Percentiles rank a stretch among this genome's conserved stretches.
Conservation (phyloP, 2,329 filamentous ascomycete genomes). For the Colletotrichum sojae region DNA sequence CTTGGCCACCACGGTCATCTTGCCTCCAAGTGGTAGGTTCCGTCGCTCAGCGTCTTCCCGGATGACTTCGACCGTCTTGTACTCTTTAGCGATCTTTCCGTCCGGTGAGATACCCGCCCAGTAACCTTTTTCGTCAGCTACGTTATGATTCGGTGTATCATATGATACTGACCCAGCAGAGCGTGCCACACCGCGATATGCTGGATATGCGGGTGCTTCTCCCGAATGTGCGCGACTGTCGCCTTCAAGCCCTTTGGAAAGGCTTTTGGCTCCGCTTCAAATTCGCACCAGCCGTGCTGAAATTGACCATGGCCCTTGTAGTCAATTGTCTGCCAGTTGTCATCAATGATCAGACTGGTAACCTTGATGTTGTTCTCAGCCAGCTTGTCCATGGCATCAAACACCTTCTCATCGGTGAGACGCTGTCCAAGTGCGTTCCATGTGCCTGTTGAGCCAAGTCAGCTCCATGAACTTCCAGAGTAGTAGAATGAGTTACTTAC, state of each 20-base stretch:
- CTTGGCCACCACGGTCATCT: constrained; percentile 80
- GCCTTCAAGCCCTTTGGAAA: constrained; percentile 87
- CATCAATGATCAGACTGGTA: constrained; percentile 92
- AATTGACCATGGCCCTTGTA: constrained; percentile 65
- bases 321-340: constrained; percentile 92
- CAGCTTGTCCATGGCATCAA: constrained; percentile 80
- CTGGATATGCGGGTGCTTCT: constrained; percentile 78
- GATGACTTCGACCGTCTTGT: constrained; percentile 78
- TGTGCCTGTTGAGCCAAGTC: constrained; percentile 67
- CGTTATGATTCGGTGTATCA: constrained; percentile 32
- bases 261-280: constrained; percentile 84
- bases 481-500: constrained; percentile 58
- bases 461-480: neutral
- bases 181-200: constrained; percentile 97
- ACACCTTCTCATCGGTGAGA: constrained; percentile 84
- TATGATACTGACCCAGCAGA: constrained; percentile 62
- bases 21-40: constrained; percentile 69
- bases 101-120: constrained; percentile 89
- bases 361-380: constrained; percentile 81
- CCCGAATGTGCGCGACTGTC: constrained; percentile 77
- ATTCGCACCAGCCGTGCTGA: constrained; percentile 80
- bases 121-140: constrained; percentile 68
- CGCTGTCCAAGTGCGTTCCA: constrained; percentile 94
- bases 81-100: constrained; percentile 81
- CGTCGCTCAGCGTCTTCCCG: constrained; percentile 62